Conservation (phyloP, 768 basidiomycete species). For the Leucosporidium creatinivorum region DNA sequence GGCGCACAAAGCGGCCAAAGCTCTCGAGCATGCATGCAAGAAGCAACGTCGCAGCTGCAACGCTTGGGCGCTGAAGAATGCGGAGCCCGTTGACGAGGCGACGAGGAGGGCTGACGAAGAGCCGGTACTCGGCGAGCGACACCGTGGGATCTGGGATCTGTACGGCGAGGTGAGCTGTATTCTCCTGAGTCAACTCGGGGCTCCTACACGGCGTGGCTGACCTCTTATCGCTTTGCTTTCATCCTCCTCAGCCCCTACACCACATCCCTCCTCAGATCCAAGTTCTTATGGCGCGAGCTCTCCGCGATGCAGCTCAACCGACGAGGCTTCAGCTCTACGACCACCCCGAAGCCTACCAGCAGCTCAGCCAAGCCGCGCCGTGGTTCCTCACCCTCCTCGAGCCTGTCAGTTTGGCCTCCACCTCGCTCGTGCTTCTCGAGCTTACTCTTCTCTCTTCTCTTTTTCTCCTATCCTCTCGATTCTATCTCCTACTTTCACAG, state of each 20-base stretch:
- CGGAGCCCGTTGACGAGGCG: constrained; percentile 12
- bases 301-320: constrained; percentile 23
- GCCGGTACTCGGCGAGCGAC: constrained; percentile 23
- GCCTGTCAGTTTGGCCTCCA: constrained; percentile 1
- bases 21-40: constrained; percentile 27
- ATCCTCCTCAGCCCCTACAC: constrained; percentile 10
- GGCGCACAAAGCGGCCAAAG: constrained; percentile 5
- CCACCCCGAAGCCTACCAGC: constrained; percentile 14
- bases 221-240: neutral
- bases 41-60: constrained; percentile 6
- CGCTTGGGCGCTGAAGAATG: constrained; percentile 4
- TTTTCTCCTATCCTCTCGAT: neutral
- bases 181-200: no score
- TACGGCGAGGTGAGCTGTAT: constrained; percentile 11
- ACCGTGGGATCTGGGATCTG: constrained; percentile 22
- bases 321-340: constrained; percentile 15
- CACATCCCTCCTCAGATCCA: constrained; percentile 24
- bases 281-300: constrained; percentile 26
- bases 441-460: neutral
- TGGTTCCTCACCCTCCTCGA: constrained; percentile 24
- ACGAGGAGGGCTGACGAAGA: constrained; percentile 18
- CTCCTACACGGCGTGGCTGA: neutral
- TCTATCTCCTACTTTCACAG: no score
- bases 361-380: constrained; percentile 15
- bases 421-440: neutral